These are phyloP conservation scores for Eucalyptus leucophloia DNA, from an alignment of 345 rosid species.

Conservation along the genomic window DNA sequence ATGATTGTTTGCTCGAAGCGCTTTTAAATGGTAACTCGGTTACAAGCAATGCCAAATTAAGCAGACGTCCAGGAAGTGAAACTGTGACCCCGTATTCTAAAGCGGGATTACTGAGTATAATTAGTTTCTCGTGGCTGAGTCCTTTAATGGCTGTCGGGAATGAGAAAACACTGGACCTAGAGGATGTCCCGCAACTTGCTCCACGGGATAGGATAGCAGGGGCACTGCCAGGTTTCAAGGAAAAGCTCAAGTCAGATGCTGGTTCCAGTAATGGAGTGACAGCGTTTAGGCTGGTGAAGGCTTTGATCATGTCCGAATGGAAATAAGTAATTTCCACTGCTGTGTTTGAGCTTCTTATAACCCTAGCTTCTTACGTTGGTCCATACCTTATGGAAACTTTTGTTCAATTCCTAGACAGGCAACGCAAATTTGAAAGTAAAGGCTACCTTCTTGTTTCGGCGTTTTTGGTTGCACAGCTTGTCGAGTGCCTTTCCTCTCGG, in stretches of 20 bases:
- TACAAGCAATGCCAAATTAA: neutral
- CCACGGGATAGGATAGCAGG: conserved; percentile 26
- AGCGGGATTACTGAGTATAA: conserved; percentile 27
- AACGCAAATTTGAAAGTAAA: conserved; percentile 22
- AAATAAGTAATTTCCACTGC: conserved; percentile 32
- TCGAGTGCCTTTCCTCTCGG: conserved; percentile 39
- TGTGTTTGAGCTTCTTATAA: conserved; percentile 16
- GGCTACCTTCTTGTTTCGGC: conserved; percentile 42
- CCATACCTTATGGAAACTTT: conserved; percentile 49
- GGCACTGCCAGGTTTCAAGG: conserved; percentile 19
- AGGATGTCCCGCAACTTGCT: conserved; percentile 60
- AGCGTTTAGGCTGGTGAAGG: conserved; percentile 32
- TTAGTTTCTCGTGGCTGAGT: conserved; percentile 59
- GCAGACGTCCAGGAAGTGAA: conserved; percentile 18
- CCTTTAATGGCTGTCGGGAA: conserved; percentile 44
- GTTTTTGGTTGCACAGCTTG: conserved; percentile 44
- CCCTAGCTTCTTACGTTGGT: conserved; percentile 43
- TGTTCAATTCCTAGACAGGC: conserved; percentile 49
- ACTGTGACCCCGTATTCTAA: conserved; percentile 30
- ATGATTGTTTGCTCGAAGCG: conserved; percentile 11
- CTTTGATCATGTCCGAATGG: conserved; percentile 26
- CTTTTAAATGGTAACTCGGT: conserved; percentile 16
- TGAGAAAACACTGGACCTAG: conserved; percentile 41
- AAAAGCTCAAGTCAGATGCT: conserved; percentile 22
- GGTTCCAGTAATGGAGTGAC: conserved; percentile 16